A percentile compares a stretch with the other conserved stretches of the same genome.
Evolutionary conservation across 805 yeast species (phyloP).

Genomic region (Saturnispora quitensis): DNA sequence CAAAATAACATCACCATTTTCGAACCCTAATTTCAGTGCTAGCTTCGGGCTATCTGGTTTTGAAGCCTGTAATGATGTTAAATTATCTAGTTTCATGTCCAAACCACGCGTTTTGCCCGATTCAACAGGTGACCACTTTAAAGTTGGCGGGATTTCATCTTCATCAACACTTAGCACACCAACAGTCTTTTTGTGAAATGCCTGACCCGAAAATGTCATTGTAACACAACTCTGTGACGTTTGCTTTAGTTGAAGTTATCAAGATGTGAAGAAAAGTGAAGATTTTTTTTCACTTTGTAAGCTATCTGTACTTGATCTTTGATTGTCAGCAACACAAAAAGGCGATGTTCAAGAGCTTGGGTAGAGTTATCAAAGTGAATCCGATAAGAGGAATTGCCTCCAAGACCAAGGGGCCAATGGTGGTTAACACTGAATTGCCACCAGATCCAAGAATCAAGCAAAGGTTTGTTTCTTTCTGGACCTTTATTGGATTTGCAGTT

Average conservation of each 20-base stretch:
- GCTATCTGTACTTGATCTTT: neutral
- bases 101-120: constrained; percentile 32
- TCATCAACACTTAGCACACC: constrained; percentile 51
- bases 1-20: constrained; percentile 24
- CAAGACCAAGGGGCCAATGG: constrained; percentile 32
- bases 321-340: neutral
- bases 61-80: constrained; percentile 55
- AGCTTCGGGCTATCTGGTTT: constrained; percentile 58
- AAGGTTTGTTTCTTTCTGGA: constrained; percentile 26
- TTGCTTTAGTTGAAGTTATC: neutral
- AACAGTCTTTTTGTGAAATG: constrained; percentile 42
- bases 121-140: constrained; percentile 53
- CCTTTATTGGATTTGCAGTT: constrained; percentile 46
- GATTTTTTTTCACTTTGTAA: neutral
- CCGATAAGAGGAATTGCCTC: constrained; percentile 4
- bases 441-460: constrained; percentile 55
- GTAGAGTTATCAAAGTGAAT: neutral
- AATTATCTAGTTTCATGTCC: constrained; percentile 33
- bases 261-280: neutral
- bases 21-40: constrained; percentile 46
- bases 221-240: neutral
- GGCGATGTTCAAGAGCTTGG: constrained; percentile 12
- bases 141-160: constrained; percentile 45
- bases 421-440: constrained; percentile 74
- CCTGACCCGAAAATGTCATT: constrained; percentile 27